phyloP scores from a whole-genome alignment of 2,329 filamentous ascomycete species.

The Thielaviopsis ethacetica region DNA sequence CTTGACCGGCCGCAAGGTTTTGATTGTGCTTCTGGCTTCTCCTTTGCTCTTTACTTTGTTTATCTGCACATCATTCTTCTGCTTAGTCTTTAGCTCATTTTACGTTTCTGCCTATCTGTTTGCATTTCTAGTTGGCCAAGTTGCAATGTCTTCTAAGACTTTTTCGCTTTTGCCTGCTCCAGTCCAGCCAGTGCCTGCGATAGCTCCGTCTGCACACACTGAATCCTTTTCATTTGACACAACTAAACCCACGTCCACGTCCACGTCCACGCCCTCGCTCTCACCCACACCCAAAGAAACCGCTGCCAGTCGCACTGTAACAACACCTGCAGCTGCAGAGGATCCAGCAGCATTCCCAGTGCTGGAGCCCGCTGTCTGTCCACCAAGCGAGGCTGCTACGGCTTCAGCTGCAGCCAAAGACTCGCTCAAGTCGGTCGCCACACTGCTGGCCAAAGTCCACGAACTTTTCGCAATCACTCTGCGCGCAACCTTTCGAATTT shows the following conservation, averaged over 20 bases:
- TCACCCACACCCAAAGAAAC: neutral
- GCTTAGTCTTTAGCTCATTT: conserved; percentile 8
- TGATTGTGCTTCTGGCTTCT: conserved; percentile 3
- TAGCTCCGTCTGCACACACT: neutral
- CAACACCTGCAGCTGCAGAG: neutral
- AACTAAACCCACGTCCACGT: too few relatives aligned
- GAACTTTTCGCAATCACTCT: conserved; percentile 7
- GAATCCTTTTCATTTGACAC: neutral
- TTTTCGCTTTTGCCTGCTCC: neutral
- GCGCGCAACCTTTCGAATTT: conserved; percentile 11
- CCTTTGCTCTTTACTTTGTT: conserved; percentile 4
- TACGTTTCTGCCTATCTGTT: conserved; percentile 7
- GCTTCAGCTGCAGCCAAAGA: conserved; percentile 3
- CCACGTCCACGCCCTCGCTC: too few relatives aligned
- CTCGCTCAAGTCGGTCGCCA: conserved; percentile 5
- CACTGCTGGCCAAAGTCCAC: conserved; percentile 7
- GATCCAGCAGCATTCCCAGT: neutral
- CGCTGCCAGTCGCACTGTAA: neutral
- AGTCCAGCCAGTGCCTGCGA: neutral
- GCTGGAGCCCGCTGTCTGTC: neutral
- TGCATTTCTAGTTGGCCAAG: conserved; percentile 2
- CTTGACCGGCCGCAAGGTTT: neutral
- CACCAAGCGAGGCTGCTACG: conserved; percentile 3
- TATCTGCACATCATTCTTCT: conserved; percentile 5
- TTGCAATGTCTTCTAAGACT: conserved; percentile 1